Evolutionary conservation across 2,329 filamentous ascomycete genomes (phyloP), one percentile per base, ranked within the genome.

Genomic region (Colletotrichum shisoi): DNA sequence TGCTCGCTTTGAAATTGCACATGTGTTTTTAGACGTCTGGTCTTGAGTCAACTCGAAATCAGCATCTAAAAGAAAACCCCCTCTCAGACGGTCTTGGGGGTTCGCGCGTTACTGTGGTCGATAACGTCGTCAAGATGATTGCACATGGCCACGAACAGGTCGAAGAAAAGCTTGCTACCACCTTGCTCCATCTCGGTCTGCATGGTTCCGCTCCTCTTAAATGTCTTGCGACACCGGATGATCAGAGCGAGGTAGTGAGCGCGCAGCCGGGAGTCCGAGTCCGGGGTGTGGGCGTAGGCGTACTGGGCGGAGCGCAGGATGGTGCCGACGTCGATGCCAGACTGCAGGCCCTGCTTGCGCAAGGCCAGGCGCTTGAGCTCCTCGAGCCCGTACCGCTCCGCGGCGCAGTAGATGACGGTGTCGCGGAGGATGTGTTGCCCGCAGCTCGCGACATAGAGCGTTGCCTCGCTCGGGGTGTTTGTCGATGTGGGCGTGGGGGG

Each of bases 161-260:
- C 94, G 76, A 97, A 97, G 82, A 96, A 97, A 67, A 96, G 83
- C 74, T 91, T 86, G 1, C 83, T 91, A 62, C 92, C 92, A 31
- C 94, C 94, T 69, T 88, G 87, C 77, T 91, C 91, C 93, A 97
- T 97, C 81, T 97, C 93, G 72, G 92, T 87, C 80, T 97, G 94
- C 93, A 97, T 96, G 4, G 93, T 97, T 62, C 93, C 93, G 78
- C 93, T 96, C 63, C 92, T 86, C 84, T 96, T 97, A 80, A 97
- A 97, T 2, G 92, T 96, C 75, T 87, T 86, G 71, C 94, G 87
- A 73, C 90, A 92, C 71, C 93, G 89, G 76, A 97, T 96, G 79
- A 97, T 96, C 75, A 97, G 87, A 21, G 94, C 93, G 45, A 97
- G 88, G 73, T 96, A 97, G 79, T 97, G 93, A 27, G 93, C 93